Conservation (phyloP, 495 filamentous ascomycete species). For the Lophium mytilinum region DNA sequence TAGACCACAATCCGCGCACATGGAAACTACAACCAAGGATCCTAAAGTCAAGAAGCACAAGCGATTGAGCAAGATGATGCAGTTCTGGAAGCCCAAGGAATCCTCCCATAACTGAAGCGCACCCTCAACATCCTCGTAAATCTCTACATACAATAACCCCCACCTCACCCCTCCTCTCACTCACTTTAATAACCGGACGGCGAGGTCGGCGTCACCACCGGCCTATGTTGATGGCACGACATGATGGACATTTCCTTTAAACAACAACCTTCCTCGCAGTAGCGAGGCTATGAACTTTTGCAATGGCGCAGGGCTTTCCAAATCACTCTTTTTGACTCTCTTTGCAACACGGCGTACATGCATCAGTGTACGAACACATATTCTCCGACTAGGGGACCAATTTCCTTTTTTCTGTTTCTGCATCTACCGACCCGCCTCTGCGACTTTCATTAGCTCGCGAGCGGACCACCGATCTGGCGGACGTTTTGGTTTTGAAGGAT, state of each 20-base stretch:
- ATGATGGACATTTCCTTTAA: conserved; percentile 14
- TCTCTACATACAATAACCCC: background rate
- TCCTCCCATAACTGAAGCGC: background rate
- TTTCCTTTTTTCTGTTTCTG: background rate
- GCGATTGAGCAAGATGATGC: conserved; percentile 70
- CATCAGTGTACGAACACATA: conserved; percentile 3
- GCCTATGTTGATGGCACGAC: conserved; percentile 21
- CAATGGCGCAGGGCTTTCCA: conserved; percentile 15
- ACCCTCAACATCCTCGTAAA: background rate
- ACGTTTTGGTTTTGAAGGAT: no score
- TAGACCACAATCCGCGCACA: conserved; percentile 43
- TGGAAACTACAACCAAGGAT: conserved; percentile 47
- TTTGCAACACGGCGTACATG: conserved; percentile 12
- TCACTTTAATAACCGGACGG: conserved; percentile 6
- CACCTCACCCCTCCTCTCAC: background rate
- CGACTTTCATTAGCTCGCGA: no score
- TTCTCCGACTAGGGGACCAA: background rate
- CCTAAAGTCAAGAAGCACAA: conserved; percentile 57
- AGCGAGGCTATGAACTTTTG: conserved; percentile 23
- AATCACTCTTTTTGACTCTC: background rate
- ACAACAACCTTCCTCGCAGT: conserved; percentile 11
- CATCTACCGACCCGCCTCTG: background rate
- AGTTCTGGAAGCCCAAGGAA: conserved; percentile 62
- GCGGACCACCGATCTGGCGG: no score
- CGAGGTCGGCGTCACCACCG: conserved; percentile 1